phyloP scores from a whole-genome alignment of 768 basidiomycete genomes.

The Chiua virens region DNA sequence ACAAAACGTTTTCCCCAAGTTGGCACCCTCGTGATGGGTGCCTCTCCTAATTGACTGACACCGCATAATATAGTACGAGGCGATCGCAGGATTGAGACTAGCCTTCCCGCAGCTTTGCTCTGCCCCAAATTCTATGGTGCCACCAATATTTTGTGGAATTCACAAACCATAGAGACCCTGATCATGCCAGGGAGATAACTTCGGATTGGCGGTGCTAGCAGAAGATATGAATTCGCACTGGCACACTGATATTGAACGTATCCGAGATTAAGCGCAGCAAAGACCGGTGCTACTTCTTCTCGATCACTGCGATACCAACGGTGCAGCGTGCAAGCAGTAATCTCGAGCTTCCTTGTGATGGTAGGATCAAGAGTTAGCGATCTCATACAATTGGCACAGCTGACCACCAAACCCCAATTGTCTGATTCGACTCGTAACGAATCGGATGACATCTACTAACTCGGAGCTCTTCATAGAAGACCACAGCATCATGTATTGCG shows the following conservation, averaged over 20 bases:
- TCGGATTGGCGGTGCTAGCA: constrained; percentile 17
- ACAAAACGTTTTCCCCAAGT: too few species aligned
- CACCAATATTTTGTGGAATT: not conserved
- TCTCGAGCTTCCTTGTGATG: constrained; percentile 5
- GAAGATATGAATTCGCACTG: constrained; percentile 8
- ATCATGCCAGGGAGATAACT: not conserved
- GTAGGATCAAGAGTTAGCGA: constrained; percentile 11
- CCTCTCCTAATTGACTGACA: too few species aligned
- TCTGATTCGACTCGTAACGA: constrained; percentile 18
- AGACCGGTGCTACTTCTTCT: constrained; percentile 24
- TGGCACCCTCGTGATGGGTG: too few species aligned
- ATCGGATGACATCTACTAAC: too few species aligned
- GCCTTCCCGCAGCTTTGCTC: constrained; percentile 3
- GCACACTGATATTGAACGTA: not conserved
- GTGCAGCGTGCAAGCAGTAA: constrained; percentile 10
- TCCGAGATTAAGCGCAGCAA: constrained; percentile 7
- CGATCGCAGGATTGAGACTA: not conserved
- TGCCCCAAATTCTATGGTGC: not conserved
- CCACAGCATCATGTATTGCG: constrained; percentile 10
- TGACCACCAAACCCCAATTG: not conserved
- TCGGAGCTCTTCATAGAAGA: constrained; percentile 10
- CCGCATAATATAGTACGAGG: too few species aligned
- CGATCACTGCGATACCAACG: constrained; percentile 8
- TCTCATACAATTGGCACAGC: not conserved
- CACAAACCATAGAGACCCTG: not conserved